Evolutionary conservation across 441 rosid genomes (phyloP).

Genomic region (Populus hybrid): DNA sequence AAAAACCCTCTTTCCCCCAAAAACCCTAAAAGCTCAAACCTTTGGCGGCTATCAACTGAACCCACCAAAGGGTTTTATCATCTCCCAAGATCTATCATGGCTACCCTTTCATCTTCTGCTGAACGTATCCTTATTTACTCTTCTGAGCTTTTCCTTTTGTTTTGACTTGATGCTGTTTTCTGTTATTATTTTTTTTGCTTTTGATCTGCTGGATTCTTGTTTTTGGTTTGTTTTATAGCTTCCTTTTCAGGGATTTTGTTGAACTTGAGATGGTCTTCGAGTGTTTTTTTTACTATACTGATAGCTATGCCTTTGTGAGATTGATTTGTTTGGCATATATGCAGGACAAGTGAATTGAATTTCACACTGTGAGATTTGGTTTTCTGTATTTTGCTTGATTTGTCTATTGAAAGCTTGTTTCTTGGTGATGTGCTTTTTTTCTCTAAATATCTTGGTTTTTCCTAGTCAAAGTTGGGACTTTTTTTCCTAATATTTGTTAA

Average conservation of each 20-base stretch:
- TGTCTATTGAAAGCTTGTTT: not conserved
- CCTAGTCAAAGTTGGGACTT: not conserved
- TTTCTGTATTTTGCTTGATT: not conserved
- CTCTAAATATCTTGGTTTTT: not conserved
- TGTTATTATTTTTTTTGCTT: not conserved
- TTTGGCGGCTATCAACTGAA: not conserved
- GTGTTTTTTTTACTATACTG: not conserved
- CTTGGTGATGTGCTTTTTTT: not conserved
- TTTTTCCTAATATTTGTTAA: not conserved
- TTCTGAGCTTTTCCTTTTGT: conserved; percentile 32
- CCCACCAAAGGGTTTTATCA: not conserved
- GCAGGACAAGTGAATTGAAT: not conserved
- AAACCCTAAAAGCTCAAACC: not conserved
- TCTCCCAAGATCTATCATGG: conserved; percentile 36
- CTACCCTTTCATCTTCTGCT: conserved; percentile 55
- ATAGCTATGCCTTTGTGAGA: not conserved
- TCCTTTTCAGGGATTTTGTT: not conserved
- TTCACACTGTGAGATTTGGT: not conserved
- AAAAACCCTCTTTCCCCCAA: conserved; percentile 19
- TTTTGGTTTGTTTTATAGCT: not conserved
- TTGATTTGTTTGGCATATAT: not conserved
- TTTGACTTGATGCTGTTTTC: conserved; percentile 57
- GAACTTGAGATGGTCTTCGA: not conserved
- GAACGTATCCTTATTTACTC: conserved; percentile 49
- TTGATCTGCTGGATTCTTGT: conserved; percentile 6